Evolutionary conservation across 129 eudicot species (phyloP).

Genomic region (Gnaphalium uliginosum): DNA sequence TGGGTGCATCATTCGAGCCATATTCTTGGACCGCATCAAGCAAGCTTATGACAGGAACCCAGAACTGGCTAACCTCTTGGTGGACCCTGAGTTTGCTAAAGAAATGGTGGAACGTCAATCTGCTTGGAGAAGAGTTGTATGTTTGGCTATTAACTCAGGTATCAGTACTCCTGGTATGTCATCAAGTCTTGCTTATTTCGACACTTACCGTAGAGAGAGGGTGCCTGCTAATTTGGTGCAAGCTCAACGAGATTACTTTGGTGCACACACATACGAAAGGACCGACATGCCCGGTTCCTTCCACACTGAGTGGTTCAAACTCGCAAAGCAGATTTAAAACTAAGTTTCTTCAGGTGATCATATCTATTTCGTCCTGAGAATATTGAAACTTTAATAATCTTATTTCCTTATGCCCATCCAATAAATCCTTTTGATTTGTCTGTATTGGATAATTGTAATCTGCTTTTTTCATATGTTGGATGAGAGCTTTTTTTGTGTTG

Average conservation of each 20-base stretch:
- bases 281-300: conserved; percentile 48
- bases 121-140: conserved; percentile 64
- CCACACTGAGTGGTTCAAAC: conserved; percentile 65
- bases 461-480: conserved; percentile 18
- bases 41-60: conserved; percentile 60
- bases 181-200: conserved; percentile 61
- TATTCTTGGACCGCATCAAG: conserved; percentile 61
- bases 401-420: conserved; percentile 6
- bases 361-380: background rate
- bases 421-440: conserved; percentile 14
- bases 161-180: conserved; percentile 71
- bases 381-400: conserved; percentile 14
- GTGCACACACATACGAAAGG: conserved; percentile 62
- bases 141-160: conserved; percentile 56
- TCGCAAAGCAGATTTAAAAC: conserved; percentile 43
- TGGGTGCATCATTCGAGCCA: conserved; percentile 69
- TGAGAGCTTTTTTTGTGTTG: background rate
- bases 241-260: conserved; percentile 66
- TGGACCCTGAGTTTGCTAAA: conserved; percentile 65
- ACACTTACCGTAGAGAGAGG: conserved; percentile 59
- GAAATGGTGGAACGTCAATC: conserved; percentile 61
- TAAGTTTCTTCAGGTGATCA: conserved; percentile 16
- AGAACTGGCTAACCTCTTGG: conserved; percentile 53
- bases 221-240: conserved; percentile 65
- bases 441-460: conserved; percentile 4